phyloP scores from a whole-genome alignment of 2,329 filamentous ascomycete genomes.

The Sodiomyces alkalinus region DNA sequence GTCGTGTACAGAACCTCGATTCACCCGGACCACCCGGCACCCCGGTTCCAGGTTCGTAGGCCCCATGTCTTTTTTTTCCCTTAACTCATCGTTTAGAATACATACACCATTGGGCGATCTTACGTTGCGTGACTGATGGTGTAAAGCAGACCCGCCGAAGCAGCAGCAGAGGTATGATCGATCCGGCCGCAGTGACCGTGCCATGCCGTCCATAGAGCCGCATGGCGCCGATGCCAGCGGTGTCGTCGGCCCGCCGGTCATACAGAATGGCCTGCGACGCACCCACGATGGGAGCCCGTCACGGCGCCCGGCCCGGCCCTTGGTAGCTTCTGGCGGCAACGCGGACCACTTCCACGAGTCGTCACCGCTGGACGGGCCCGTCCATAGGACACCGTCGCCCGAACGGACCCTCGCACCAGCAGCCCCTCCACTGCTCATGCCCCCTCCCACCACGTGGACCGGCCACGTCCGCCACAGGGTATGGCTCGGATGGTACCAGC shows the following conservation, averaged over 20 bases:
- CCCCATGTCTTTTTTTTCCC: slow-evolving; percentile 1
- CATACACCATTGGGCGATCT: too few species aligned
- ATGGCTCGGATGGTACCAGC: slow-evolving; percentile 19
- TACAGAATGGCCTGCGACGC: slow-evolving; percentile 16
- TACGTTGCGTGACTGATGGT: background rate
- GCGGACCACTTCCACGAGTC: slow-evolving; percentile 14
- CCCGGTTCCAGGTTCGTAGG: slow-evolving; percentile 26
- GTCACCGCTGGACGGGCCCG: background rate
- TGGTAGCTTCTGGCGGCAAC: too few species aligned
- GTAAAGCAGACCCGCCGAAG: slow-evolving; percentile 16
- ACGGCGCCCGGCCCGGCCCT: slow-evolving; percentile 8
- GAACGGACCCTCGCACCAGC: too few species aligned
- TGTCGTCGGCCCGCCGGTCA: slow-evolving; percentile 12
- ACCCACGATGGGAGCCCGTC: slow-evolving; percentile 4
- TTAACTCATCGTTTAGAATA: too few species aligned
- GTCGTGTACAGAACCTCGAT: slow-evolving; percentile 39
- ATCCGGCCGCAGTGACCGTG: background rate
- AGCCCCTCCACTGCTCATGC: slow-evolving; percentile 30
- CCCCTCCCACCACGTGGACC: slow-evolving; percentile 26
- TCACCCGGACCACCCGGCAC: slow-evolving; percentile 34
- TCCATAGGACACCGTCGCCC: background rate
- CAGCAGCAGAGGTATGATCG: slow-evolving; percentile 9
- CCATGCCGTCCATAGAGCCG: background rate
- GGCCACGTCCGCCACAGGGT: slow-evolving; percentile 18
- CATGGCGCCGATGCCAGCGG: slow-evolving; percentile 4